Base-by-base conservation (phyloP, 768 basidiomycete species). In the Suillus tomentosus region DNA sequence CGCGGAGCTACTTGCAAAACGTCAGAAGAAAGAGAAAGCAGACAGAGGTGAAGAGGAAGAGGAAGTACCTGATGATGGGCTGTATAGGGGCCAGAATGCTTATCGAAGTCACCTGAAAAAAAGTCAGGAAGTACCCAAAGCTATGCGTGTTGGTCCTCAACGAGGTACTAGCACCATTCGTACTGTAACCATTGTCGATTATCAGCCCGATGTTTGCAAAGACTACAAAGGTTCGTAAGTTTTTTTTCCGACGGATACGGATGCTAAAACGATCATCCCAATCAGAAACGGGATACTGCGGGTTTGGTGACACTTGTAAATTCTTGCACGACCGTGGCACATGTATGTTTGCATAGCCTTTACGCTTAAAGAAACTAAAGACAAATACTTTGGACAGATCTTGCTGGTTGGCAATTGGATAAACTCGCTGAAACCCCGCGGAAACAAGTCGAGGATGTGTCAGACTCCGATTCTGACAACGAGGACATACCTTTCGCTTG, bases 341-440 rank as follows among this genome's bases (percentile, higher is more conserved):
- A 42, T 95, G 92, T 93, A 71, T 74, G 91, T 87, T 34, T 55
- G 54, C 60, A 62, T 39, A 27, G 40, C 34, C 27, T 45, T 64
- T 55, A 56, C 53, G 43, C 45, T 51, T 54, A 63, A 66, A 22
- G 22, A 27, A 54, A 36, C 65, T 69, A 59, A 68, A 43, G 64
- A 59, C 45, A 24, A 60, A 37, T 48, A 66, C 50, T 31, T 40
- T 62, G 66, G 63, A 64, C 67, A 95, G 92, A 99, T 79, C 85
- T 99, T n/a, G 90, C 91, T 5, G 97, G 97, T 50, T 99, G 97
- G 97, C 96, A 99, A 78, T 83, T 99, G 62, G 97, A 99, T 81
- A 93, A 95, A 76, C 80, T 95, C 62, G 92, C 94, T 34, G 93
- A 89, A 70, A 89, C 84, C 72, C 81, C 89, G n/a, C 81, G 81